Conservation (phyloP, 208 protist species). For the Tritrichomonas foetus region DNA sequence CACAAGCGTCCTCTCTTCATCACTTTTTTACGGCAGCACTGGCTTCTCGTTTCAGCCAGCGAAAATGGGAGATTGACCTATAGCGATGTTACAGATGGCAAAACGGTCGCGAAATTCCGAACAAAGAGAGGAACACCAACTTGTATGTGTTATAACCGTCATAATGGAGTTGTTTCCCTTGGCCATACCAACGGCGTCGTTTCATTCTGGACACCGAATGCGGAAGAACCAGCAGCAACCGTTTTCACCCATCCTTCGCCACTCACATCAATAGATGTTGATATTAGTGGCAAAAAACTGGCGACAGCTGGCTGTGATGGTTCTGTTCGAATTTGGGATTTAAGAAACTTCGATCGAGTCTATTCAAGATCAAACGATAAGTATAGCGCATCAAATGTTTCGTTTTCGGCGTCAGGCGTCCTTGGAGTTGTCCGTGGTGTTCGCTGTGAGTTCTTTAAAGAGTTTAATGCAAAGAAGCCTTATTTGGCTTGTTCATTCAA, state of each 20-base stretch:
- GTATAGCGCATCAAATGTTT: neutral
- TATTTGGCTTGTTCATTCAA: neutral
- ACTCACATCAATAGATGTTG: neutral
- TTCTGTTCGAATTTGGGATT: neutral
- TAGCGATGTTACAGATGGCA: neutral
- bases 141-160: neutral
- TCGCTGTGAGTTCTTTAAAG: neutral
- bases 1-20: neutral
- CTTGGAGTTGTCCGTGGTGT: neutral
- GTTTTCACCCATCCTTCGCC: neutral
- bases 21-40: neutral
- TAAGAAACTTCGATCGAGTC: neutral
- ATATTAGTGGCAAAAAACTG: neutral
- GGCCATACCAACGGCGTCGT: neutral
- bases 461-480: neutral
- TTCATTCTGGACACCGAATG: conserved; percentile 32
- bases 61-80: neutral
- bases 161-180: neutral
- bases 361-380: neutral
- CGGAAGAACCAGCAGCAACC: neutral
- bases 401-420: neutral
- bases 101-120: neutral
- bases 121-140: neutral
- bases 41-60: conserved; percentile 15
- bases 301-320: neutral